Base-by-base conservation (phyloP, 768 basidiomycete genomes). In the Dictyophora rubrovolvata region DNA sequence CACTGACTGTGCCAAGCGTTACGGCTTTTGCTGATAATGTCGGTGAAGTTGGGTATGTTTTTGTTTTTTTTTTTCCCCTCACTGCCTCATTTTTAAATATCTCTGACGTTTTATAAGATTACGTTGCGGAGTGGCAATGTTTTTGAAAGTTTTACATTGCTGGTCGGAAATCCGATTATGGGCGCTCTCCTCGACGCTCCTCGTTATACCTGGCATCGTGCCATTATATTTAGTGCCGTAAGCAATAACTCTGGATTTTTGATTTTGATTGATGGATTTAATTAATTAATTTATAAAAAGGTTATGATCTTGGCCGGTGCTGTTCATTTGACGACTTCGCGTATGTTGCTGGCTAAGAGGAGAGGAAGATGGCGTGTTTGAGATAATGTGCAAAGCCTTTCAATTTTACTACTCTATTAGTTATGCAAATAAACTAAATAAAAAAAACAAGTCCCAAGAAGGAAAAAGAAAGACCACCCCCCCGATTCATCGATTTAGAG, bases 111-210 rank as follows among this genome's bases (percentile, higher is more conserved):
- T 47, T 42, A 20, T 33, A 62, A 78, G 79, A 5, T 69, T 74
- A 35, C 74, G 79, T n/a, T 75, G 79, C 47, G 79, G 78, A 16
- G 64, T 79, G 33, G 64, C 77, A 1, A 78, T 74, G 16, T 77
- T 78, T 57, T 61, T 71, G 11, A 63, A 76, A 49, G 77, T 14
- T 72, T 81, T 56, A 75, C 79, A 1, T 61, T 77, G 47, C 65
- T 78, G 22, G 77, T 74, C 11, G 81, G 81, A 4, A 79, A 77
- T 55, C 81, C 81, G 1, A 75, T 83, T 53, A 74, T 75, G 22
- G 80, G 81, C 14, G 42, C 55, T 18, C 33, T 56, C 11, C 14
- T 56, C 3, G 22, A 56, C 12, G 34, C 55, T n/a, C 55, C 55
- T 18, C 1, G 4, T 3, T 56, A 56, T 56, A 20, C 42, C 18